phyloP scores from a whole-genome alignment of 306 rosid genomes.

The Inga oerstediana region DNA sequence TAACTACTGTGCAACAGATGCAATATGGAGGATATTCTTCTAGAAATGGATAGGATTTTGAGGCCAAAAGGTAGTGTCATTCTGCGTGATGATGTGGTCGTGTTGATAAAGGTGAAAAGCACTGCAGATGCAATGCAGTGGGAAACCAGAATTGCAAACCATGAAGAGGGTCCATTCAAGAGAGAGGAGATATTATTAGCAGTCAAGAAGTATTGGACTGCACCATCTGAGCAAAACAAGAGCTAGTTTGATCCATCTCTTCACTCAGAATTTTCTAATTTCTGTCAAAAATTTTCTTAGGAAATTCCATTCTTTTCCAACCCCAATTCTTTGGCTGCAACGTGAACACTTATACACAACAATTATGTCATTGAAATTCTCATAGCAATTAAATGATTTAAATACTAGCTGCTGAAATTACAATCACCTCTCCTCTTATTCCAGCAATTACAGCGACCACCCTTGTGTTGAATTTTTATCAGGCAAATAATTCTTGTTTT shows the following conservation, averaged over 20 bases:
- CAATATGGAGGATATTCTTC: slow-evolving; percentile 64
- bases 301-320: slow-evolving; percentile 40
- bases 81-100: slow-evolving; percentile 80
- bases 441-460: neutral
- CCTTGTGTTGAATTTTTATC: neutral
- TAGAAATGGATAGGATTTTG: slow-evolving; percentile 89
- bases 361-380: slow-evolving; percentile 3
- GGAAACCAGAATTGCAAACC: slow-evolving; percentile 71
- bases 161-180: slow-evolving; percentile 69
- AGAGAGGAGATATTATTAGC: slow-evolving; percentile 83
- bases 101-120: slow-evolving; percentile 58
- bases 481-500: neutral
- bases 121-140: slow-evolving; percentile 68
- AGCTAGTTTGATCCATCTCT: slow-evolving; percentile 33
- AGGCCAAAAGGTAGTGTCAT: slow-evolving; percentile 79
- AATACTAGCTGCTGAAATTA: neutral
- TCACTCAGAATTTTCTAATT: slow-evolving; percentile 6
- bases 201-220: slow-evolving; percentile 79
- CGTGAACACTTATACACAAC: slow-evolving; percentile 4
- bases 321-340: slow-evolving; percentile 5
- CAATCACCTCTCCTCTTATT: neutral
- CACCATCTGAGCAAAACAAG: slow-evolving; percentile 35
- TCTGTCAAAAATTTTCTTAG: neutral
- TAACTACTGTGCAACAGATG: slow-evolving; percentile 58
- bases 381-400: neutral